Base-by-base conservation (phyloP, 2,329 filamentous ascomycete species). In the Talaromyces verruculosus region DNA sequence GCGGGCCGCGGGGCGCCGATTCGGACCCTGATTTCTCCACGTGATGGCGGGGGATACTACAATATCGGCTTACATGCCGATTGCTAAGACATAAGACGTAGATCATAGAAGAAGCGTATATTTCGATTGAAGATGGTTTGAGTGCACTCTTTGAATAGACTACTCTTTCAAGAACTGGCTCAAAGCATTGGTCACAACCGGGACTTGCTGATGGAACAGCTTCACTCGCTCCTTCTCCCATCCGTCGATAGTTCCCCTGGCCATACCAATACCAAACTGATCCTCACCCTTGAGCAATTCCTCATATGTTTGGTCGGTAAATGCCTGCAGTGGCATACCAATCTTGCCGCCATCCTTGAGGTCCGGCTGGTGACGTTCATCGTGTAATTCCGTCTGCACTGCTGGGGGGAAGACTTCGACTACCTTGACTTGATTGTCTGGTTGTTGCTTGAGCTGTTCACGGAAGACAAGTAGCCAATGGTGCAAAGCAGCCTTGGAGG, bases 331-430 rank as follows among this genome's bases (percentile, higher is more conserved):
- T 3, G 84, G 84, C 81, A 87, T 86, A 0, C 84, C 84, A 25
- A 85, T 79, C n/a, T 75, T 67, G 17, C 79, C 70, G 0, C 83
- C 84, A 64, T 82, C 77, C 71, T 83, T 80, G 70, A 84, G 76
- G 68, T 85, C 82, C 0, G 83, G 84, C 73, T 85, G 84, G 66
- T 85, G 81, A 72, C 77, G 67, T 85, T 74, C 77, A 66, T 86
- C 84, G 67, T 86, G 84, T 30, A 87, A 72, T 71, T 87, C 84
- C 0, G 84, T 87, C 74, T 86, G 84, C 41, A 86, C 84, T 0
- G 83, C 82, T 0, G 84, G 85, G 3, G 84, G 84, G 64, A 82
- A 84, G 10, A 87, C 77, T 72, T 86, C 84, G 43, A 86, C 75
- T n/a, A 86, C 79, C 67, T 84, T 84, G 70, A 86, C 77, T 57